These are phyloP conservation scores for Pichia nanzhaoensis DNA, from an alignment of 805 yeast species.

Conservation along the genomic window DNA sequence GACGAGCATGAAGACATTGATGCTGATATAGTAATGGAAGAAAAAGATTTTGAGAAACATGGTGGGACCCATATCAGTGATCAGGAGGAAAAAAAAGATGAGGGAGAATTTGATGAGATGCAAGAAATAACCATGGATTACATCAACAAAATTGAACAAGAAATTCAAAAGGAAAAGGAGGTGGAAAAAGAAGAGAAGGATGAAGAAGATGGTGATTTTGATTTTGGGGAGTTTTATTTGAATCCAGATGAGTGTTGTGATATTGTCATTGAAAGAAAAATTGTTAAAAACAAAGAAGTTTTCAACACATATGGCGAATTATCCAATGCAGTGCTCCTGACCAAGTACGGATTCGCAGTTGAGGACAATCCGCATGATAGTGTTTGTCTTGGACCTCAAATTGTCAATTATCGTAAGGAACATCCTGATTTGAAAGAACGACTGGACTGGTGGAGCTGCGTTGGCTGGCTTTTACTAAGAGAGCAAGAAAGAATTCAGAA, in stretches of 20 bases:
- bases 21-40: conserved; percentile 16
- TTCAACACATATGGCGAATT: conserved; percentile 81
- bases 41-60: conserved; percentile 14
- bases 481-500: conserved; percentile 14
- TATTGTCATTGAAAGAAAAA: conserved; percentile 41
- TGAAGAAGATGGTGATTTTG: conserved; percentile 19
- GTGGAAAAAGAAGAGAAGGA: conserved; percentile 18
- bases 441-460: conserved; percentile 24
- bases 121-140: conserved; percentile 29
- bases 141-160: conserved; percentile 27
- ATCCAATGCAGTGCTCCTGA: conserved; percentile 55
- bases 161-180: conserved; percentile 20
- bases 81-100: conserved; percentile 17
- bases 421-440: conserved; percentile 16
- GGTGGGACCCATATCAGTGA: conserved; percentile 1
- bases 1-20: conserved; percentile 12
- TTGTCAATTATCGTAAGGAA: conserved; percentile 16
- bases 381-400: conserved; percentile 50
- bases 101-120: conserved; percentile 11
- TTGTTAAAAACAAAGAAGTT: conserved; percentile 50
- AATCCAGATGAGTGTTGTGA: conserved; percentile 62
- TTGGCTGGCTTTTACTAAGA: conserved; percentile 17
- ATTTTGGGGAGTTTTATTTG: conserved; percentile 30
- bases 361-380: conserved; percentile 48
- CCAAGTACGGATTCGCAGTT: conserved; percentile 73